These are phyloP conservation scores for Chara braunii DNA, from an alignment of 139 green algal genomes.

Conservation along the genomic window DNA sequence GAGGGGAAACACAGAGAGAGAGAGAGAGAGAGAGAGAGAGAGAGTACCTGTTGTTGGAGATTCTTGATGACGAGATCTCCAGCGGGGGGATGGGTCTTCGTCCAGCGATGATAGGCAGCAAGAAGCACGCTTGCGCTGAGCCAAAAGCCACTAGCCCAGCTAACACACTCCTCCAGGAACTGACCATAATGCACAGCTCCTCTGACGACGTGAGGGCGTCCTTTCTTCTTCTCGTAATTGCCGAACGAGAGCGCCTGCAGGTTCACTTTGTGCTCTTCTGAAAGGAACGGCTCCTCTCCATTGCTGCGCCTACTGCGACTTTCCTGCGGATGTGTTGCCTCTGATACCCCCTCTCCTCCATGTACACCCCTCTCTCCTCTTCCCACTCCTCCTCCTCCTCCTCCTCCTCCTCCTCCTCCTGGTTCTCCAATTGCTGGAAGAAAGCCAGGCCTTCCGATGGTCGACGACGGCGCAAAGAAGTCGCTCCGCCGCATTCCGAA, in stretches of 20 bases:
- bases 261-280: conserved; percentile 3
- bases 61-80: conserved; percentile 16
- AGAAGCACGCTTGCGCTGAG: conserved; percentile 21
- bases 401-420: no score
- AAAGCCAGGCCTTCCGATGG: no score
- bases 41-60: conserved; percentile 23
- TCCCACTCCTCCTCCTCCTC: no score
- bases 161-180: conserved; percentile 20
- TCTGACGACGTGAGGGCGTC: conserved; percentile 20
- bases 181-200: conserved; percentile 16
- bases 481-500: no score
- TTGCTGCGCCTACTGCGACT: neutral
- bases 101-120: conserved; percentile 14
- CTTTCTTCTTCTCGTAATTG: conserved; percentile 31
- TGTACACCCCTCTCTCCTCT: no score
- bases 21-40: no score
- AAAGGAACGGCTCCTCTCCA: conserved; percentile 1
- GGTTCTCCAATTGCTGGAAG: no score
- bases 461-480: no score
- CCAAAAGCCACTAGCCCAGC: conserved; percentile 15
- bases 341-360: no score
- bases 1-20: no score
- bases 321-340: neutral
- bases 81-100: neutral
- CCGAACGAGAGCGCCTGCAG: neutral